Evolutionary conservation across 257 asterid genomes (phyloP).

Genomic region (Anisodus acutangulus): DNA sequence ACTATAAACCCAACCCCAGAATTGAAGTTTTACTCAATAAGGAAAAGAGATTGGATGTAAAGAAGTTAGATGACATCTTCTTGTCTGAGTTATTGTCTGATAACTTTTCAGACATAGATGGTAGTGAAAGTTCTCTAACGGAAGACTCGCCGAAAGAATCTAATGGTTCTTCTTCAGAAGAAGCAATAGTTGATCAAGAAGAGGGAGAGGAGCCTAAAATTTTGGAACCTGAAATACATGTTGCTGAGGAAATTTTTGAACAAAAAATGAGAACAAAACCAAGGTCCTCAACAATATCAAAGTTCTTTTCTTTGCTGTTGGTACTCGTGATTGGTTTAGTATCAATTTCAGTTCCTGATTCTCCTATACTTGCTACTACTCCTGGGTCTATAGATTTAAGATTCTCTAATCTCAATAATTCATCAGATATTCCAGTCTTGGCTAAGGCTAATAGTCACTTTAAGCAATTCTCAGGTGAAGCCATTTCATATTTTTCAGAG

Average conservation of each 20-base stretch:
- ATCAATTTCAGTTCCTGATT: slow-evolving; percentile 42
- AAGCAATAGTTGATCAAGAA: not conserved
- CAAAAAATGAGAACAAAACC: slow-evolving; percentile 39
- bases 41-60: slow-evolving; percentile 42
- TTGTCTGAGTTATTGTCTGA: slow-evolving; percentile 52
- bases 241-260: slow-evolving; percentile 39
- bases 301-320: slow-evolving; percentile 41
- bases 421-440: slow-evolving; percentile 41
- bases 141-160: slow-evolving; percentile 47
- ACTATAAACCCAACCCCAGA: slow-evolving; percentile 75
- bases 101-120: slow-evolving; percentile 52
- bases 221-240: slow-evolving; percentile 20
- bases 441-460: slow-evolving; percentile 45
- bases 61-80: slow-evolving; percentile 46
- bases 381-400: slow-evolving; percentile 32
- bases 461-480: slow-evolving; percentile 43
- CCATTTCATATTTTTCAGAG: slow-evolving; percentile 46
- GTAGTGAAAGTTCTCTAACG: slow-evolving; percentile 42
- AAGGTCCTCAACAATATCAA: slow-evolving; percentile 39
- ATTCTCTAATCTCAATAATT: slow-evolving; percentile 38
- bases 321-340: slow-evolving; percentile 48
- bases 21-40: slow-evolving; percentile 52
- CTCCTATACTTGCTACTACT: slow-evolving; percentile 43
- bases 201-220: slow-evolving; percentile 32
- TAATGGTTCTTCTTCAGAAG: slow-evolving; percentile 38